Evolutionary conservation across 441 rosid genomes (phyloP).

Genomic region (Oxalis stricta): DNA sequence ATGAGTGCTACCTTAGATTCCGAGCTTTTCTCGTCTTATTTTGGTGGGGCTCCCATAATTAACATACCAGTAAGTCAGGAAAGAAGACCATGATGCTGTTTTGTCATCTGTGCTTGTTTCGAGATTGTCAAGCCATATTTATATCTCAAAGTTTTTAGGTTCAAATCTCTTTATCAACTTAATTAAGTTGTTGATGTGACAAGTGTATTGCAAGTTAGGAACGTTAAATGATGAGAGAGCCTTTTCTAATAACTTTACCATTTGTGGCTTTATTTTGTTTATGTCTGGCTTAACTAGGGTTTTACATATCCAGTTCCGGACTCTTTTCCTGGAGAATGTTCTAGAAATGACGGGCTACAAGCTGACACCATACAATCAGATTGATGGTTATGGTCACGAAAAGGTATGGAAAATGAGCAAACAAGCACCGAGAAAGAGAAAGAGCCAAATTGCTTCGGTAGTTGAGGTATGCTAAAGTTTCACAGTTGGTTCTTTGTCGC

Average conservation of each 20-base stretch:
- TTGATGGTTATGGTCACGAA: constrained; percentile 89
- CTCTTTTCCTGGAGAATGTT: constrained; percentile 67
- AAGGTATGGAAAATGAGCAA: constrained; percentile 72
- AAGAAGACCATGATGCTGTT: constrained; percentile 6
- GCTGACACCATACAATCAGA: constrained; percentile 64
- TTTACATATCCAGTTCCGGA: constrained; percentile 59
- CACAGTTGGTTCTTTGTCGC: neutral
- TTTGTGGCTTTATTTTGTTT: constrained; percentile 8
- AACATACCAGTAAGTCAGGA: constrained; percentile 62
- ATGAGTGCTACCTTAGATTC: constrained; percentile 95
- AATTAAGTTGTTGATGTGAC: too few species aligned
- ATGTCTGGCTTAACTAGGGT: constrained; percentile 42
- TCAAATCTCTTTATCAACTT: too few species aligned
- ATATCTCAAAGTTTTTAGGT: too few species aligned
- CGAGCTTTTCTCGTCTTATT: constrained; percentile 80
- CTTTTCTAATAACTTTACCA: neutral
- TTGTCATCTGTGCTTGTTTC: neutral
- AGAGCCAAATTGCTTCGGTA: constrained; percentile 70
- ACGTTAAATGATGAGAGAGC: neutral
- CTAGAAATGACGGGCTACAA: constrained; percentile 61
- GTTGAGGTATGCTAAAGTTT: constrained; percentile 51
- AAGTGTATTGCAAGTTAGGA: too few species aligned
- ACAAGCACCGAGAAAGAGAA: constrained; percentile 71
- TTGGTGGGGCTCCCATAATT: constrained; percentile 63
- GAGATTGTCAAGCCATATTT: neutral